Evolutionary conservation across 176 grass and related monocot species (phyloP).

Genomic region (Oryza brachyantha): DNA sequence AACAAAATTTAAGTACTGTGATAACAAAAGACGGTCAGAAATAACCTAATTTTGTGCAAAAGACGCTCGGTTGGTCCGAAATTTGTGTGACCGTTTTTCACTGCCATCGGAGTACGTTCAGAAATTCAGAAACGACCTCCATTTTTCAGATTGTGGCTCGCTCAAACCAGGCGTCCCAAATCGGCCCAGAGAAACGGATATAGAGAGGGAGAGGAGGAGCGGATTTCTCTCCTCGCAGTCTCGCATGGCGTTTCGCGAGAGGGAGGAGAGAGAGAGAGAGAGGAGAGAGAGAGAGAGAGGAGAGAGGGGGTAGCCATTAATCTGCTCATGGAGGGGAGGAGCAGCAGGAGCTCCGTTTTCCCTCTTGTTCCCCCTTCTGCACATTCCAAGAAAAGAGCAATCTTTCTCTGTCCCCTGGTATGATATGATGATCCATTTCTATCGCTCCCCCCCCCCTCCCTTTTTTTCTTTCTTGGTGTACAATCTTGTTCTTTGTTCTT

Average conservation of each 20-base stretch:
- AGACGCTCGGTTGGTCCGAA: too few species aligned
- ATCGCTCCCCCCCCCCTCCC: too few species aligned
- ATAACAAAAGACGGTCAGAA: too few species aligned
- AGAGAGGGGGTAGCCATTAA: constrained; percentile 15
- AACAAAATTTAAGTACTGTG: too few species aligned
- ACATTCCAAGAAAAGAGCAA: not conserved
- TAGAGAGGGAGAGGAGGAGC: not conserved
- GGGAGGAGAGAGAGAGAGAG: constrained; percentile 1
- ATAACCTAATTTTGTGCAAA: too few species aligned
- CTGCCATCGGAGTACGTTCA: too few species aligned
- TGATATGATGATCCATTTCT: not conserved
- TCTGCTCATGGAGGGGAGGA: constrained; percentile 30
- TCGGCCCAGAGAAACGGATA: not conserved
- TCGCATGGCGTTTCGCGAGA: not conserved
- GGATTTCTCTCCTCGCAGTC: constrained; percentile 15
- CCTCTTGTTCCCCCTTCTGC: not conserved
- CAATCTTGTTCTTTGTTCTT: not conserved
- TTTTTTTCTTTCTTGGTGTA: not conserved
- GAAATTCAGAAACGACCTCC: not conserved
- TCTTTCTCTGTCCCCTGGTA: constrained; percentile 29
- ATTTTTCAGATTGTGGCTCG: not conserved
- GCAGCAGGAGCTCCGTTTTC: constrained; percentile 4
- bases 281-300: not conserved
- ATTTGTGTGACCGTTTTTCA: too few species aligned
- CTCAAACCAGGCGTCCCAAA: not conserved